Conservation (phyloP, 768 basidiomycete species). For the Podaxis carcinomalis region DNA sequence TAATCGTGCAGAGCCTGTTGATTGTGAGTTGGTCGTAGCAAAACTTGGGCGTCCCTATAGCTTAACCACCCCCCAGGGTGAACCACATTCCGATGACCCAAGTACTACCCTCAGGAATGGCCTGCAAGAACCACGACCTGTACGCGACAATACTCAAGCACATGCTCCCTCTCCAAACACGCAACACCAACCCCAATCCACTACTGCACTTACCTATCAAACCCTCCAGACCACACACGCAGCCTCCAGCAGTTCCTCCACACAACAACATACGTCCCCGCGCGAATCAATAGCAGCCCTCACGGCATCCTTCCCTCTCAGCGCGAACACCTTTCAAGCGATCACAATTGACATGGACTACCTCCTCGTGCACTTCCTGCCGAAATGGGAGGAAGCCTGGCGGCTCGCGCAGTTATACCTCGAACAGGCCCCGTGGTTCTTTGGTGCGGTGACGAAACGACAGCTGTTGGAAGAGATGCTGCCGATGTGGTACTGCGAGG, state of each 20-base stretch:
- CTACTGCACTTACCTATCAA: not conserved
- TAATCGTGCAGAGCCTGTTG: conserved; percentile 40
- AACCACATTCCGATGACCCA: not conserved
- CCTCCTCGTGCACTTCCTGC: conserved; percentile 48
- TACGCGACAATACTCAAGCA: not conserved
- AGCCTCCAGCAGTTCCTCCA: no score
- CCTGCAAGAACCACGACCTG: not conserved
- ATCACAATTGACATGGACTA: conserved; percentile 38
- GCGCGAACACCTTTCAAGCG: conserved; percentile 27
- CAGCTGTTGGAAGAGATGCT: conserved; percentile 64
- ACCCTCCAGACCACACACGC: not conserved
- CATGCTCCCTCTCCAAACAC: not conserved
- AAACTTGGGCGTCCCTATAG: not conserved
- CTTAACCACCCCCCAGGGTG: conserved; percentile 8
- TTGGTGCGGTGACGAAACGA: conserved; percentile 59
- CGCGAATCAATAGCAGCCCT: conserved; percentile 21
- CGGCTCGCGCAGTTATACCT: conserved; percentile 66
- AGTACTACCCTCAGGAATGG: not conserved
- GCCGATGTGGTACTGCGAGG: conserved; percentile 63
- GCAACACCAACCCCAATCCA: not conserved
- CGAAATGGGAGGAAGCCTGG: conserved; percentile 52
- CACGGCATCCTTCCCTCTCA: conserved; percentile 43
- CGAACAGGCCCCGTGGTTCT: conserved; percentile 79
- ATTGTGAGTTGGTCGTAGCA: conserved; percentile 40
- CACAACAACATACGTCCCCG: not conserved